These are phyloP conservation scores for Cyberlindnera mycetangii DNA, from an alignment of 805 yeast genomes.

Conservation along the genomic window DNA sequence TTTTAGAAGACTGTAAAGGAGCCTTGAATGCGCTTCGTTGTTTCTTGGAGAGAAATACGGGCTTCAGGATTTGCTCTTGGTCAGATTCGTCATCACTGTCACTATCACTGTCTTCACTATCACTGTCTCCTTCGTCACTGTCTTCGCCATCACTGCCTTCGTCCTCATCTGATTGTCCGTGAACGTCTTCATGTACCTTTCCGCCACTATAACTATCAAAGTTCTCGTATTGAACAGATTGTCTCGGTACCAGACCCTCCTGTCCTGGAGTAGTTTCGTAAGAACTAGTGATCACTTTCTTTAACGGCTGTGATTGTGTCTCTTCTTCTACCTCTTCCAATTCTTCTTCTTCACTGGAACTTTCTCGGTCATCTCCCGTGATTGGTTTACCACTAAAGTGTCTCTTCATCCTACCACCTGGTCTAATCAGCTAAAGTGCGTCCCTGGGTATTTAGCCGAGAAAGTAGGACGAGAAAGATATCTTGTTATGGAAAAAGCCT, in stretches of 20 bases:
- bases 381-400: constrained; percentile 18
- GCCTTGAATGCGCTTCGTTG: constrained; percentile 6
- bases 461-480: no score
- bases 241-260: background rate
- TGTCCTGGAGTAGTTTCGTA: background rate
- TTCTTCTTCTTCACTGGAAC: constrained; percentile 5
- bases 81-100: constrained; percentile 14
- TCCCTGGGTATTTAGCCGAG: no score
- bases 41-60: constrained; percentile 25
- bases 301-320: constrained; percentile 1
- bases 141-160: constrained; percentile 20
- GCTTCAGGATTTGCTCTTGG: constrained; percentile 21
- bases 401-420: constrained; percentile 18
- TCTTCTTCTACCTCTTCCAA: constrained; percentile 7
- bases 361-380: constrained; percentile 1
- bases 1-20: background rate
- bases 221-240: constrained; percentile 26
- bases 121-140: constrained; percentile 14
- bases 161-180: constrained; percentile 24
- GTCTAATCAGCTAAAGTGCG: no score
- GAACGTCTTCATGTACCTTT: constrained; percentile 29
- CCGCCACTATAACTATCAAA: constrained; percentile 31
- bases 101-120: constrained; percentile 9
- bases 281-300: constrained; percentile 4
- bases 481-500: no score